A percentile compares a stretch with the other conserved stretches of the same genome.
phyloP scores from a whole-genome alignment of 306 rosid species.

The Echinosophora koreensis region DNA sequence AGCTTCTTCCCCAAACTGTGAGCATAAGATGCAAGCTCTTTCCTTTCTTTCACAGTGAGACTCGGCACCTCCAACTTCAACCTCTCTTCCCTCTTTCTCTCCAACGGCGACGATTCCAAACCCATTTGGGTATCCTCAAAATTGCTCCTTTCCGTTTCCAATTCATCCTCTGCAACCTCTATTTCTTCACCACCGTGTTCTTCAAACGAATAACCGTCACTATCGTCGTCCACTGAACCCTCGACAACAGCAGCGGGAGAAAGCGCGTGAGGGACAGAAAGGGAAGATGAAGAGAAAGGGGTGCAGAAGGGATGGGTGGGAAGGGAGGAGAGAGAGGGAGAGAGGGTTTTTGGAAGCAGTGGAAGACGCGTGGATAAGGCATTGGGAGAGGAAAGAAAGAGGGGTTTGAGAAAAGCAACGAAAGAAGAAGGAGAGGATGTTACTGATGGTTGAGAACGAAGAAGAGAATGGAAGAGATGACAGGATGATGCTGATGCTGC shows the following conservation, averaged over 20 bases:
- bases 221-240: constrained; percentile 34
- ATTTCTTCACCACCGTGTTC: constrained; percentile 22
- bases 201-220: neutral
- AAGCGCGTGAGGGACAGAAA: constrained; percentile 29
- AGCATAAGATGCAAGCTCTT: constrained; percentile 86
- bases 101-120: constrained; percentile 50
- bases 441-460: constrained; percentile 51
- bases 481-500: constrained; percentile 45
- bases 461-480: constrained; percentile 52
- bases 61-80: constrained; percentile 63
- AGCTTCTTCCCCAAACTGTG: constrained; percentile 91
- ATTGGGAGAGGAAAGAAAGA: constrained; percentile 44
- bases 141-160: constrained; percentile 39
- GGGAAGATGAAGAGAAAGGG: constrained; percentile 46
- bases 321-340: neutral
- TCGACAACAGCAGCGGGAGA: neutral
- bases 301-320: constrained; percentile 24
- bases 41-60: constrained; percentile 81
- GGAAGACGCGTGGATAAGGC: constrained; percentile 9
- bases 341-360: constrained; percentile 12
- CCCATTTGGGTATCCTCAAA: constrained; percentile 43
- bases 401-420: constrained; percentile 57
- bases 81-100: constrained; percentile 52
- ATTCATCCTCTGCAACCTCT: constrained; percentile 34
- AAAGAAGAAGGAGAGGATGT: constrained; percentile 48